phyloP scores from a whole-genome alignment of 176 grass and related monocot species.

The Eragrostis nindensis region DNA sequence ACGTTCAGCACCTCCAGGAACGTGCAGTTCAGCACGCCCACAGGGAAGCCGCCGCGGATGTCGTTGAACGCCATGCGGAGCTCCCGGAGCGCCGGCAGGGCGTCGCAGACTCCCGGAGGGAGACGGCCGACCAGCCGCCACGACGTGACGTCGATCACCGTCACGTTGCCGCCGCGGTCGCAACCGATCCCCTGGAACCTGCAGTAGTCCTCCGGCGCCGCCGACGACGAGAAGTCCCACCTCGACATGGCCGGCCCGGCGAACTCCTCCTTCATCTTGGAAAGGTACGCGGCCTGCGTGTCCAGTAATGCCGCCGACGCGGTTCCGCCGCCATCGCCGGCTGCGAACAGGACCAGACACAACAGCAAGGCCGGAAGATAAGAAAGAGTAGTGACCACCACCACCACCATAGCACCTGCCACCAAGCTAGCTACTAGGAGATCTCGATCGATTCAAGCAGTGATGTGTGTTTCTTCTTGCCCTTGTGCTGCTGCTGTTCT shows the following conservation, averaged over 20 bases:
- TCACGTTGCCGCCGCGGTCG: conserved; percentile 38
- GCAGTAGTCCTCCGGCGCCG: conserved; percentile 51
- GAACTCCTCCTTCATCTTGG: conserved; percentile 69
- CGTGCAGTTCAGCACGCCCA: conserved; percentile 63
- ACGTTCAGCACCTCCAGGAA: conserved; percentile 74
- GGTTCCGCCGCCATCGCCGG: background rate
- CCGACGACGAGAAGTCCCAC: conserved; percentile 62
- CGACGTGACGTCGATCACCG: conserved; percentile 68
- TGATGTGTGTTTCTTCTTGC: background rate
- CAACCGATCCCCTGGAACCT: conserved; percentile 58
- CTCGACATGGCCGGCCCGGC: conserved; percentile 60
- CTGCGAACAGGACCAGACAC: background rate
- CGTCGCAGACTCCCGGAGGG: conserved; percentile 54
- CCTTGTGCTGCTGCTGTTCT: background rate
- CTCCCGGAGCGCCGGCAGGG: conserved; percentile 61
- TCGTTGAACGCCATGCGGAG: conserved; percentile 64
- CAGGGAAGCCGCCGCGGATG: conserved; percentile 66
- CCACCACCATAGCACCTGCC: conserved; percentile 35
- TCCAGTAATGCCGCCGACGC: conserved; percentile 29
- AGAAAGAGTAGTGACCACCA: background rate
- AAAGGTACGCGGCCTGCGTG: conserved; percentile 61
- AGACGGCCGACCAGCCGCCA: conserved; percentile 70
- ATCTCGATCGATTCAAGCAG: background rate
- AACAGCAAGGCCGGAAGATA: conserved; percentile 35
- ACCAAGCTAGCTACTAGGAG: background rate